phyloP scores from a whole-genome alignment of 495 filamentous ascomycete genomes.

The Sphaerosporella brunnea region DNA sequence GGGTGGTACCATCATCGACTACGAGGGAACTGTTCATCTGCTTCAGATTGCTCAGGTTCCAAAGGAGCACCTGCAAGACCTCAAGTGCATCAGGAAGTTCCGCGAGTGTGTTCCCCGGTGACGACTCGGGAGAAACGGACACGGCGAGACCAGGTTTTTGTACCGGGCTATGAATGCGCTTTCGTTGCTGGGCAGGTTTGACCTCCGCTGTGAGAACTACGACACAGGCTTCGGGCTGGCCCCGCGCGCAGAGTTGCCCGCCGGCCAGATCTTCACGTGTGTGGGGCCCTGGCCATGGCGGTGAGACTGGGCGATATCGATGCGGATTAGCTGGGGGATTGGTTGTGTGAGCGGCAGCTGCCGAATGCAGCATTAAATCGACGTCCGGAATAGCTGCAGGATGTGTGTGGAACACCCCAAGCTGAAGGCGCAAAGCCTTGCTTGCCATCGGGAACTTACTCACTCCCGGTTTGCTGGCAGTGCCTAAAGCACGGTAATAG shows the following conservation, averaged over 20 bases:
- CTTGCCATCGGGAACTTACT: too few relatives aligned
- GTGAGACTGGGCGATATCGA: slow-evolving; percentile 35
- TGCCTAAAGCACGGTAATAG: slow-evolving; percentile 79
- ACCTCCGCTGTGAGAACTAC: slow-evolving; percentile 65
- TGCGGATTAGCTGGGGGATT: slow-evolving; percentile 57
- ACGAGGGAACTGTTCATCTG: too few relatives aligned
- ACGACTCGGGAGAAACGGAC: slow-evolving; percentile 91
- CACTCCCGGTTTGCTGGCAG: slow-evolving; percentile 52
- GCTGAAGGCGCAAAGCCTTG: too few relatives aligned
- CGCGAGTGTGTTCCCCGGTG: slow-evolving; percentile 79
- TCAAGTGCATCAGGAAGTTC: too few relatives aligned
- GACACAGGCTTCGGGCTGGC: slow-evolving; percentile 83
- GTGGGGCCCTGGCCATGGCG: slow-evolving; percentile 76
- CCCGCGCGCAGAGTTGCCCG: slow-evolving; percentile 79
- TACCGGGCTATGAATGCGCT: slow-evolving; percentile 76
- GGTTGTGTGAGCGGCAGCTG: slow-evolving; percentile 85
- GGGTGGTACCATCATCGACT: too few relatives aligned
- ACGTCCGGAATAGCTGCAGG: slow-evolving; percentile 83
- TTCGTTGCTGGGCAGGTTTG: slow-evolving; percentile 54
- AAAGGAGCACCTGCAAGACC: too few relatives aligned
- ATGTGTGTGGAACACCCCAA: slow-evolving; percentile 99
- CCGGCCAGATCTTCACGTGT: slow-evolving; percentile 89
- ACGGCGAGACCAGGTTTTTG: slow-evolving; percentile 87
- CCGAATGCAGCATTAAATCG: slow-evolving; percentile 81
- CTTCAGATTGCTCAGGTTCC: too few relatives aligned